Evolutionary conservation across 805 yeast species (phyloP).

Genomic region (Torulaspora gathmanii): DNA sequence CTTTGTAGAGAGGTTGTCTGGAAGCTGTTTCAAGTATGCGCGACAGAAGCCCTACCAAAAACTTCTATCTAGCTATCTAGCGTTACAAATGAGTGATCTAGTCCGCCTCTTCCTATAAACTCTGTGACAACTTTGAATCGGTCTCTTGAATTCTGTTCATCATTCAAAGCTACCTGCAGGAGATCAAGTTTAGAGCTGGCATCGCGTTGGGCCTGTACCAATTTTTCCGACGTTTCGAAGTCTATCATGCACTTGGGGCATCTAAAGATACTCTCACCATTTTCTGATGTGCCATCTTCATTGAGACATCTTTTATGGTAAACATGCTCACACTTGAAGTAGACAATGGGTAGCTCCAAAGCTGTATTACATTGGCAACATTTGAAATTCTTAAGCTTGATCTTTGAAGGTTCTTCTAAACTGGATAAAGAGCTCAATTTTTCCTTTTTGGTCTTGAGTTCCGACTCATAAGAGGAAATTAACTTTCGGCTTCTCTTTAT

Average conservation of each 20-base stretch:
- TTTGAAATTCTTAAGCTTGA: constrained; percentile 48
- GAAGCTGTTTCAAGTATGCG: constrained; percentile 11
- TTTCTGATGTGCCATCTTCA: constrained; percentile 37
- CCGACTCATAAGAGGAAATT: constrained; percentile 61
- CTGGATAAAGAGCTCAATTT: constrained; percentile 48
- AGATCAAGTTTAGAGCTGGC: constrained; percentile 58
- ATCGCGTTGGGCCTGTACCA: constrained; percentile 56
- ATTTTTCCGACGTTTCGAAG: constrained; percentile 56
- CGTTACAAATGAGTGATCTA: constrained; percentile 43
- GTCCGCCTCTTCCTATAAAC: constrained; percentile 82
- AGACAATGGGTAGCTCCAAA: constrained; percentile 73
- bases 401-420: constrained; percentile 39
- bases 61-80: constrained; percentile 4
- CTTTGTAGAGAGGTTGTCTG: neutral
- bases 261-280: constrained; percentile 29
- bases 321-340: constrained; percentile 81
- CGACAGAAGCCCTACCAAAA: neutral
- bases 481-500: constrained; percentile 64
- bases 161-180: constrained; percentile 53
- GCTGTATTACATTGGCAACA: constrained; percentile 63
- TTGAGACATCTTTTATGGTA: constrained; percentile 77
- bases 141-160: constrained; percentile 45
- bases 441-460: constrained; percentile 51
- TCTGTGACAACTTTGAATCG: constrained; percentile 73
- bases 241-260: constrained; percentile 82